Evolutionary conservation across 2,329 filamentous ascomycete genomes (phyloP), one percentile per base, ranked within the genome.

Genomic region (Penicillium aurantiogriseum): DNA sequence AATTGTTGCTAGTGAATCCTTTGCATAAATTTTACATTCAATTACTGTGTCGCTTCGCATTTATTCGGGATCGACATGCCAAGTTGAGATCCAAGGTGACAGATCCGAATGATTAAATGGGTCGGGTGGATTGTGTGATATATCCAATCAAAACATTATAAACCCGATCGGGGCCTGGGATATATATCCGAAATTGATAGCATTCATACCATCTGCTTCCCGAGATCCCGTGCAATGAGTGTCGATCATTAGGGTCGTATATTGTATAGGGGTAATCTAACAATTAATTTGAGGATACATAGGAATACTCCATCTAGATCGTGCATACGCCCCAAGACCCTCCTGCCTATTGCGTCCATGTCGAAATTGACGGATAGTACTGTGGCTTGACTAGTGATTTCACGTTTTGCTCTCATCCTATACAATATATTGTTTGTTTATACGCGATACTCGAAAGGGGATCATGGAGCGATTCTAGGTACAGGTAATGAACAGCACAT

Each of bases 161-260:
- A 13, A 17, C 23, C 31, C 29, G 25, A 27, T 42, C 27, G 13
- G 8, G 17, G n/a, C 7, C 17, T n/a, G 23, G 21, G 15, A 11
- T 21, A 13, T n/a, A 5, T 19, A 31, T 25, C 17, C n/a, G 31
- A 31, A 17, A 36, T 51, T 19, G 29, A 27, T 3, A 56, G 39
- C 11, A 43, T 51, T 19, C 13, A 29, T 13, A 58, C 44, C 53
- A 57, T 60, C 58, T 62, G 17, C 25, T 36, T 57, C 51, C 62
- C 60, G 58, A 51, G 54, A 54, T 61, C 54, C 51, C 56, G 55
- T 50, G n/a, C 23, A 11, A 17, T 33, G 15, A 17, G 5, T 33
- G 48, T 53, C 40, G 40, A 52, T 56, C 47, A 21, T 44, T 13
- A 17, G 15, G 13, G 9, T 21, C 21, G 21, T 19, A 23, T 23